Evolutionary conservation across 164 flowering plant genomes (phyloP), one percentile per base, ranked within the genome.

Genomic region (Vitis amurensis): DNA sequence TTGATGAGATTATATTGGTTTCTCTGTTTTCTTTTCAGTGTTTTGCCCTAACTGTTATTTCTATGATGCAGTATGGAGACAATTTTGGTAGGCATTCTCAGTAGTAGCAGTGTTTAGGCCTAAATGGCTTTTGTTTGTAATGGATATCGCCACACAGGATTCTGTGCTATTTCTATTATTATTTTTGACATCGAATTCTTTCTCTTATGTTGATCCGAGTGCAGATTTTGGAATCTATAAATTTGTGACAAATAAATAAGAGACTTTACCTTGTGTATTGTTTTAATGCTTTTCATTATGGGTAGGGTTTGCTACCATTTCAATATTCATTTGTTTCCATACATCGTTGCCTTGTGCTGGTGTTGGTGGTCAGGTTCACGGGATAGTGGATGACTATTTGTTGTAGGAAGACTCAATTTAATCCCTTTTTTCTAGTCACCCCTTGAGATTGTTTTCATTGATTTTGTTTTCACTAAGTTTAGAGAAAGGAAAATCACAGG

Each of bases 21-120:
- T 67, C 31, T 60, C 8, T 19, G 44, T 29, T 64, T 31, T 8
- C 2, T 55, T 1, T 13, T 57, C 17, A 7, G 44, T 64, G 53
- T 63, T 52, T 48, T 63, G 53, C 13, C 17, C 17, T 48, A 3
- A 65, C 61, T 59, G 13, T 51, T 50, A 29, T 17, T 8, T 49
- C 52, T 37, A 3, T 55, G 59, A 61, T 30, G n/a, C 50, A 59
- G 50, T 61, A 10, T 44, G 63, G 64, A 70, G 67, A 74, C 60
- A 73, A 64, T 78, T 73, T 74, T 78, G 77, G 68, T 74, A 63
- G 77, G 66, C 8, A 23, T 64, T 37, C 17, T 68, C 19, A 50
- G 0, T 62, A 17, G 57, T 61, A 37, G 44, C 27, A 55, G 55
- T 68, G 14, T 68, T 68, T 49, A 14, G 16, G 23, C 56, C 71